A percentile compares a stretch with the other conserved stretches of the same genome.
Conservation (phyloP, 1,284 basidiomycete genomes). For the Tilletia caries region DNA sequence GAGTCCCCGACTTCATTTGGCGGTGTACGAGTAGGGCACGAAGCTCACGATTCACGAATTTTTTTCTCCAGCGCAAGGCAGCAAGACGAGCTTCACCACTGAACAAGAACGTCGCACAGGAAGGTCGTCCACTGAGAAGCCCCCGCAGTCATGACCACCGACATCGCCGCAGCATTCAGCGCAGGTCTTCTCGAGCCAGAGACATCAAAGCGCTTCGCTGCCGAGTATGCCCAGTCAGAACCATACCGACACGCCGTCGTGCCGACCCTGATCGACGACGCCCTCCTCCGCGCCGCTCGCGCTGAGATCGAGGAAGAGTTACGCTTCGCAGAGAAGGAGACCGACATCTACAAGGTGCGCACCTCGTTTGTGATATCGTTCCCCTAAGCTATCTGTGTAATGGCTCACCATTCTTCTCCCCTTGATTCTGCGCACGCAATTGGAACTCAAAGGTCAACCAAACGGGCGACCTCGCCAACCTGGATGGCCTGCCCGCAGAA, state of each 20-base stretch:
- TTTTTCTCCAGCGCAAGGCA: no score
- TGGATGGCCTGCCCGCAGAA: slow-evolving; percentile 66
- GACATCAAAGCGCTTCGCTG: slow-evolving; percentile 25
- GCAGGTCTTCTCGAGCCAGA: slow-evolving; percentile 28
- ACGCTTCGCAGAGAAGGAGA: slow-evolving; percentile 93
- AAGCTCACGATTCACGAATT: no score
- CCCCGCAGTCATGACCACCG: no score
- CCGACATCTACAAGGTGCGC: slow-evolving; percentile 84
- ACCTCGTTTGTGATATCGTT: slow-evolving; percentile 48
- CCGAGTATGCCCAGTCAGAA: slow-evolving; percentile 34
- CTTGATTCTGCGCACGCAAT: no score
- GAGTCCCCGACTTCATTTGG: no score
- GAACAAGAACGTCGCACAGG: no score
- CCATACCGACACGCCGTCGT: slow-evolving; percentile 85
- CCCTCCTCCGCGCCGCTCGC: slow-evolving; percentile 71
- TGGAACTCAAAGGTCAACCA: slow-evolving; percentile 82
- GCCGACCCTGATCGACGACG: slow-evolving; percentile 77
- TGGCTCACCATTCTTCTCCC: no score
- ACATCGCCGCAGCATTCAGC: slow-evolving; percentile 21
- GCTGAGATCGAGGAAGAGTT: slow-evolving; percentile 78
- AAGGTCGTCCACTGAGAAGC: no score
- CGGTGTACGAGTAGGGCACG: no score
- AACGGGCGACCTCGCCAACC: slow-evolving; percentile 91
- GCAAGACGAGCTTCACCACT: no score
- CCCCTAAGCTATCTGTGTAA: no score